Evolutionary conservation across 768 basidiomycete species (phyloP).

Genomic region (Boletales sp.): DNA sequence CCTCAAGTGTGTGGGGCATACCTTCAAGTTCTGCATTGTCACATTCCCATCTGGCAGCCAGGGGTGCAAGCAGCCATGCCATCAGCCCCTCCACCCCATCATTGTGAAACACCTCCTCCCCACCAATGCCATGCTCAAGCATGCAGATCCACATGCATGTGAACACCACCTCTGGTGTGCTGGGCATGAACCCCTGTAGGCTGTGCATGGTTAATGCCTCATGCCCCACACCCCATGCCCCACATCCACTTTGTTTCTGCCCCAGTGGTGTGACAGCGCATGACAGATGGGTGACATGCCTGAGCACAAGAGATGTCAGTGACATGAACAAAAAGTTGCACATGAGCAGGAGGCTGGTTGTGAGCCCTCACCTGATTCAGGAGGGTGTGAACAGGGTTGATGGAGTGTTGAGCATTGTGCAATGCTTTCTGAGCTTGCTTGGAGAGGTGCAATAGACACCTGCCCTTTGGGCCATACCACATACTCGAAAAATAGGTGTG

Average conservation of each 20-base stretch:
- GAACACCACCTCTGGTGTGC: constrained; percentile 46
- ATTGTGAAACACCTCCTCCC: constrained; percentile 79
- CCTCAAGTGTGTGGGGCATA: constrained; percentile 40
- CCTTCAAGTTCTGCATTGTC: constrained; percentile 1
- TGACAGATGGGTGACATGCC: constrained; percentile 69
- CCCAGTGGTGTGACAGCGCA: constrained; percentile 65
- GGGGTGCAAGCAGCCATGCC: constrained; percentile 55
- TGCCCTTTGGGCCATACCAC: constrained; percentile 40
- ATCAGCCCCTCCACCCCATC: constrained; percentile 54
- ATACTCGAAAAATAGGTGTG: constrained; percentile 56
- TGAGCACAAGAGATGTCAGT: constrained; percentile 75
- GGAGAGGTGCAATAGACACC: constrained; percentile 48
- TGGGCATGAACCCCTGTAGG: constrained; percentile 32
- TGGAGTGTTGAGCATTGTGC: constrained; percentile 53
- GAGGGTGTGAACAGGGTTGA: constrained; percentile 17
- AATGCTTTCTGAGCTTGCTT: constrained; percentile 53
- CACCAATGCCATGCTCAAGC: constrained; percentile 74
- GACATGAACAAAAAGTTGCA: constrained; percentile 69
- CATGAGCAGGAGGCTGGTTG: constrained; percentile 43
- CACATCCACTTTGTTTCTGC: constrained; percentile 74
- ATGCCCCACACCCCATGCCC: constrained; percentile 54
- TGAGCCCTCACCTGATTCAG: neutral
- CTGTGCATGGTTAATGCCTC: constrained; percentile 43
- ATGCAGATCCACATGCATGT: constrained; percentile 94
- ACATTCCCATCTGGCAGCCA: constrained; percentile 28